Evolutionary conservation across 139 green algal genomes (phyloP).

Genomic region (Chlorella sp.): DNA sequence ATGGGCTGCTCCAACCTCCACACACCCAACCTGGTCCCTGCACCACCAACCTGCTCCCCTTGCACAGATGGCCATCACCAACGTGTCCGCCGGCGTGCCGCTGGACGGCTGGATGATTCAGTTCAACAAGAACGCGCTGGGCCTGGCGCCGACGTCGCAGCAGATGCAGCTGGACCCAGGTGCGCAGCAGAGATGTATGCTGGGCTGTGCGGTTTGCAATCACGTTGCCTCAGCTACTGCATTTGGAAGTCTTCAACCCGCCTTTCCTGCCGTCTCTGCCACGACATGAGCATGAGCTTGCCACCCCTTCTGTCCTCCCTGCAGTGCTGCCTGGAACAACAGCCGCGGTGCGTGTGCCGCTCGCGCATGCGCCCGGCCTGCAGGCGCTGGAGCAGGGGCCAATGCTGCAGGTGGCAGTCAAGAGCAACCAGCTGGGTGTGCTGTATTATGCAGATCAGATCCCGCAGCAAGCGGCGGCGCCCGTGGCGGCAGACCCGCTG

Average conservation of each 20-base stretch:
- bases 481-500: not conserved
- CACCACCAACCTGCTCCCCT: not conserved
- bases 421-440: constrained; percentile 85
- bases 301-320: not conserved
- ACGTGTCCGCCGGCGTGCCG: constrained; percentile 42
- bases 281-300: not conserved
- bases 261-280: no score
- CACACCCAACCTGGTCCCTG: not conserved
- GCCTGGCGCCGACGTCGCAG: constrained; percentile 75
- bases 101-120: constrained; percentile 95
- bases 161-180: constrained; percentile 35
- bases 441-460: constrained; percentile 88
- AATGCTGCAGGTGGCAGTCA: constrained; percentile 78
- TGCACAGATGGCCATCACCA: constrained; percentile 71
- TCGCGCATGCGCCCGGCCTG: constrained; percentile 63
- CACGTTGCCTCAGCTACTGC: no score
- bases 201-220: not conserved
- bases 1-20: not conserved
- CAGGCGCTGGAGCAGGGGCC: constrained; percentile 21
- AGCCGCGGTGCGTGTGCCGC: constrained; percentile 39
- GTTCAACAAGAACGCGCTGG: constrained; percentile 95
- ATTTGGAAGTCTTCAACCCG: no score
- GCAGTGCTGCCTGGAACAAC: constrained; percentile 55
- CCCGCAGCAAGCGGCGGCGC: constrained; percentile 21
- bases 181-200: not conserved